phyloP scores from a whole-genome alignment of 1,284 basidiomycete species.

The Ceratobasidium sp. region DNA sequence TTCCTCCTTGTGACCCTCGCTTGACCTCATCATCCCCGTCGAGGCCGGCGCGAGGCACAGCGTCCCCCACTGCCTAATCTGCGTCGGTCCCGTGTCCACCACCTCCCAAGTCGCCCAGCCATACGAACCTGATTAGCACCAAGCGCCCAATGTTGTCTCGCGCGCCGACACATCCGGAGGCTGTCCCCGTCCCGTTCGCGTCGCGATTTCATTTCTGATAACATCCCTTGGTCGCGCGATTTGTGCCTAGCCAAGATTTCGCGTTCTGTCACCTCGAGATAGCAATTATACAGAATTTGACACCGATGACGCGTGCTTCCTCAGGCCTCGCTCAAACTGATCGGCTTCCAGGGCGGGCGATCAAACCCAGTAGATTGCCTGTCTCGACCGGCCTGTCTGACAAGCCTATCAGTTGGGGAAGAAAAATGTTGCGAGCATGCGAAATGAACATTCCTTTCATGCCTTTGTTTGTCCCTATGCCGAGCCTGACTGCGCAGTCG shows the following conservation, averaged over 20 bases:
- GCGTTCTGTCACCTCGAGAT: slow-evolving; percentile 17
- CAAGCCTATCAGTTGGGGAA: too few relatives aligned
- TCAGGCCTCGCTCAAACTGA: too few relatives aligned
- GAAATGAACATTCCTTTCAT: too few relatives aligned
- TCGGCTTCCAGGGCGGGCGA: too few relatives aligned
- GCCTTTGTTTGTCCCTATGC: too few relatives aligned
- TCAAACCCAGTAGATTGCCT: too few relatives aligned
- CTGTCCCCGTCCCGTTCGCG: slow-evolving; percentile 10
- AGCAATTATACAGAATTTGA: neutral
- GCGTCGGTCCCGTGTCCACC: neutral
- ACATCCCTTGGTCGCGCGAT: slow-evolving; percentile 20
- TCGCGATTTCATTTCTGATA: slow-evolving; percentile 17
- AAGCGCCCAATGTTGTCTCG: neutral
- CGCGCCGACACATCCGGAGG: slow-evolving; percentile 10
- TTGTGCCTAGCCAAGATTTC: slow-evolving; percentile 33
- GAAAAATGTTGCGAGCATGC: too few relatives aligned
- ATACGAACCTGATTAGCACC: neutral
- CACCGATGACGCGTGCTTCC: too few relatives aligned
- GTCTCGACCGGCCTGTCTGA: too few relatives aligned
- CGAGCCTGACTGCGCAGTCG: too few relatives aligned
- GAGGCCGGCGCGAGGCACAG: neutral
- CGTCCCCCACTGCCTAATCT: neutral
- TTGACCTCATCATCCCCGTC: slow-evolving; percentile 18
- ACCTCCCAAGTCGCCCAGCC: neutral
- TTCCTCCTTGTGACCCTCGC: neutral